Percentiles rank a stretch among this genome's conserved stretches.
Evolutionary conservation across 495 filamentous ascomycete species (phyloP).

Genomic region (Aspergillus sclerotiicarbonarius): DNA sequence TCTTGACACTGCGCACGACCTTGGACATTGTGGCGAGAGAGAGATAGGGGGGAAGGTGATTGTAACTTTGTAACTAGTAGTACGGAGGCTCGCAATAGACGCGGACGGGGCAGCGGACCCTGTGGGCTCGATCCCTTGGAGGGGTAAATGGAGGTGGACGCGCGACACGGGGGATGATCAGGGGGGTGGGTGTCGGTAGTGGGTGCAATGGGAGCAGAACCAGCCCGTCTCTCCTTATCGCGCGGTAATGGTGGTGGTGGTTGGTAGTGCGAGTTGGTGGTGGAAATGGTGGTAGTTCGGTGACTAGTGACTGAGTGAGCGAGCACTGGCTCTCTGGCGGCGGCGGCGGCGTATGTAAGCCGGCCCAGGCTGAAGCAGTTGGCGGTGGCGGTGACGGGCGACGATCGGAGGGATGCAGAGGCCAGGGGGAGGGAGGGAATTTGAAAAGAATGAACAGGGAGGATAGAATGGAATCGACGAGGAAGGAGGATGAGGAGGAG

Average conservation of each 20-base stretch:
- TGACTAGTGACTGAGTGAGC: background rate
- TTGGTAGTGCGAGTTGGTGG: background rate
- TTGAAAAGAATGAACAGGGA: background rate
- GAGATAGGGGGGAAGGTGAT: background rate
- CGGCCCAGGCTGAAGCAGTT: background rate
- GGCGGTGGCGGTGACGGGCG: background rate
- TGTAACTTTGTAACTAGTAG: no score
- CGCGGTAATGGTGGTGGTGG: background rate
- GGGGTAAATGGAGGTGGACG: conserved; percentile 7
- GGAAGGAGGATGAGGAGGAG: conserved; percentile 4
- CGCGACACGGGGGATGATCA: background rate
- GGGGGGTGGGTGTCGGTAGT: conserved; percentile 18
- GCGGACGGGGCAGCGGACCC: conserved; percentile 18
- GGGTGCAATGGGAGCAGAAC: conserved; percentile 13
- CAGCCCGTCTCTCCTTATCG: conserved; percentile 17
- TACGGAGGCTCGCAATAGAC: conserved; percentile 3
- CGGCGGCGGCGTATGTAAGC: no score
- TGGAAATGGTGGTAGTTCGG: conserved; percentile 4
- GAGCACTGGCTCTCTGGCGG: background rate
- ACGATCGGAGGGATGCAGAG: background rate
- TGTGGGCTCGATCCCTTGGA: conserved; percentile 4
- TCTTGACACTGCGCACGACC: conserved; percentile 97
- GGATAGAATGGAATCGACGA: background rate
- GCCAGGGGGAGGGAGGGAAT: background rate
- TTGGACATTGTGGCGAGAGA: conserved; percentile 73